Percentiles rank a stretch among this genome's conserved stretches.
phyloP scores from a whole-genome alignment of 306 rosid genomes.

The Malus fusca region DNA sequence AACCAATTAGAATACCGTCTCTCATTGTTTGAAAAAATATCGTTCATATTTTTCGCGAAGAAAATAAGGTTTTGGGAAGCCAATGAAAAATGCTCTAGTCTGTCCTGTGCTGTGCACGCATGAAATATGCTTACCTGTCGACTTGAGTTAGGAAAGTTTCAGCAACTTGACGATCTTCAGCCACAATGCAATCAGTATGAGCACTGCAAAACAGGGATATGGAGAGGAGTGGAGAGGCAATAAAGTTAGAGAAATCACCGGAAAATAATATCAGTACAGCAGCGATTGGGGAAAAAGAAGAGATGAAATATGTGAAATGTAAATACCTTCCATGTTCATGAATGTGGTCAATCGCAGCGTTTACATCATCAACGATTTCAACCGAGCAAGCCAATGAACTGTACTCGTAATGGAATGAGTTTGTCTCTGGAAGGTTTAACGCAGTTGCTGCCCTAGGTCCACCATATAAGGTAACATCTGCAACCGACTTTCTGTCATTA shows the following conservation, averaged over 20 bases:
- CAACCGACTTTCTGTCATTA: not conserved
- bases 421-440: slow-evolving; percentile 41
- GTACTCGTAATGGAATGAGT: slow-evolving; percentile 61
- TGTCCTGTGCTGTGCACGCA: not conserved
- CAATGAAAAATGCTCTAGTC: not conserved
- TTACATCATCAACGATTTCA: slow-evolving; percentile 76
- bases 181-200: slow-evolving; percentile 72
- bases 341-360: slow-evolving; percentile 73
- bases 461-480: slow-evolving; percentile 71
- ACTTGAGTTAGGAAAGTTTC: slow-evolving; percentile 57
- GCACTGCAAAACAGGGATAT: slow-evolving; percentile 38
- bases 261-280: not conserved
- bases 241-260: not conserved
- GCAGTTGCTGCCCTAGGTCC: slow-evolving; percentile 66
- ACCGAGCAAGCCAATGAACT: slow-evolving; percentile 71
- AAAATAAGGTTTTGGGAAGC: not conserved
- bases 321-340: slow-evolving; percentile 64
- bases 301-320: not conserved
- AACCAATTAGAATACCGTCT: not conserved
- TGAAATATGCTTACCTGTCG: slow-evolving; percentile 44
- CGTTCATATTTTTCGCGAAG: not conserved
- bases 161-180: slow-evolving; percentile 66
- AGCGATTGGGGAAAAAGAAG: not conserved
- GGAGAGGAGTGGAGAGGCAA: slow-evolving; percentile 1
- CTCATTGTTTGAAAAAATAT: not conserved